phyloP scores from a whole-genome alignment of 225 moss, liverwort and hornwort species.

The Physcomitrium patens region DNA sequence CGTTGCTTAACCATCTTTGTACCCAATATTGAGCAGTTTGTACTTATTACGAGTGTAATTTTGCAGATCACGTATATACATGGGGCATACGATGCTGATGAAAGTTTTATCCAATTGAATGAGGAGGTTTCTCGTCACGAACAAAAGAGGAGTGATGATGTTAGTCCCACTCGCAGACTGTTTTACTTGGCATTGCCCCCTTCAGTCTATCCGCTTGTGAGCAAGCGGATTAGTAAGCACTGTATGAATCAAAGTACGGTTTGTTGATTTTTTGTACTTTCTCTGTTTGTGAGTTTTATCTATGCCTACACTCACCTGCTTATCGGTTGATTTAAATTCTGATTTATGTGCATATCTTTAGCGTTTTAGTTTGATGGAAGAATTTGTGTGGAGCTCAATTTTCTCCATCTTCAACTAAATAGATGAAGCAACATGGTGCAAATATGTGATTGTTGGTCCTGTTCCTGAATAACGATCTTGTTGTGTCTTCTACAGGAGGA shows the following conservation, averaged over 20 bases:
- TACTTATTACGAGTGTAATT: no score
- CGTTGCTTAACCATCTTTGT: not conserved
- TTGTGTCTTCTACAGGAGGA: constrained; percentile 48
- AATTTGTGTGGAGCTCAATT: not conserved
- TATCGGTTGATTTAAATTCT: not conserved
- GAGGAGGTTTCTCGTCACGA: constrained; percentile 53
- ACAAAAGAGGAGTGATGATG: constrained; percentile 28
- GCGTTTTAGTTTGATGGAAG: not conserved
- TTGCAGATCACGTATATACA: constrained; percentile 54
- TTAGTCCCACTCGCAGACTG: constrained; percentile 61
- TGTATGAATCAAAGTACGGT: constrained; percentile 70
- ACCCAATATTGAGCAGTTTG: not conserved
- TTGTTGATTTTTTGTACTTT: constrained; percentile 3
- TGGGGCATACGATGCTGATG: constrained; percentile 68
- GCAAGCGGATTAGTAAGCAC: constrained; percentile 62
- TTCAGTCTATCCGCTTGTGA: constrained; percentile 78
- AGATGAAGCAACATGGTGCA: constrained; percentile 5
- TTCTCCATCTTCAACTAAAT: not conserved
- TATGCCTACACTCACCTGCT: not conserved
- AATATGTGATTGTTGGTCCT: constrained; percentile 5
- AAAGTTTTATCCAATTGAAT: constrained; percentile 64
- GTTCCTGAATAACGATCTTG: not conserved
- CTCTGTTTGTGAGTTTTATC: not conserved
- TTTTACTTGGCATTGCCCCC: constrained; percentile 90
- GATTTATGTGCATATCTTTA: not conserved